A percentile compares a stretch with the other conserved stretches of the same genome.
These are phyloP conservation scores for Lentinula raphanica DNA, from an alignment of 768 basidiomycete genomes.

Conservation along the genomic window DNA sequence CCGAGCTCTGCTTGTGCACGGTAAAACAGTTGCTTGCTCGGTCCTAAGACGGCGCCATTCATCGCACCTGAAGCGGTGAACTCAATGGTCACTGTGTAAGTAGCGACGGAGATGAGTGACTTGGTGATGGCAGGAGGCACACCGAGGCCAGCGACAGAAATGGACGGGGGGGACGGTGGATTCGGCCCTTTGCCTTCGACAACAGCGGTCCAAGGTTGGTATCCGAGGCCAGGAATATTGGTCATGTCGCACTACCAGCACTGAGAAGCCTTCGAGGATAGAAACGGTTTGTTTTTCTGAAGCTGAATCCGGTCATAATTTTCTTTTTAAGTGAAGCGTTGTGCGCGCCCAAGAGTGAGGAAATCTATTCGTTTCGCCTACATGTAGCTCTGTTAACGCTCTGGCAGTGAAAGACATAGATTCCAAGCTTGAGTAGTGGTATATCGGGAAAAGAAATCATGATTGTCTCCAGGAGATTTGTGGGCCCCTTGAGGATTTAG, in stretches of 20 bases:
- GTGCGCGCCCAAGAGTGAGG: background rate
- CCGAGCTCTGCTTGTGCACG: too few species aligned
- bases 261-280: background rate
- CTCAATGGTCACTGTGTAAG: too few species aligned
- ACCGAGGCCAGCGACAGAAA: too few species aligned
- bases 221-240: too few species aligned
- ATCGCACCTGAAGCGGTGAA: too few species aligned
- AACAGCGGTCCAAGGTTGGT: too few species aligned
- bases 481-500: background rate
- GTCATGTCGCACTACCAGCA: background rate
- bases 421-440: background rate
- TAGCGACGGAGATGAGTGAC: too few species aligned
- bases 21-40: too few species aligned
- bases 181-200: too few species aligned
- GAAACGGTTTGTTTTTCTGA: background rate
- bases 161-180: too few species aligned
- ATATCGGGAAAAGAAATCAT: background rate
- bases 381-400: background rate
- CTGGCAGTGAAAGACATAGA: background rate
- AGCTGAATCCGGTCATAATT: background rate
- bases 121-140: too few species aligned
- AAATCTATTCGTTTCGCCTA: background rate
- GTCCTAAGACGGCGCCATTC: too few species aligned
- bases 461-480: background rate
- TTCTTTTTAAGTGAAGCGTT: background rate